Base-by-base conservation (phyloP, 2,329 filamentous ascomycete species). In the Karstenula rhodostoma region DNA sequence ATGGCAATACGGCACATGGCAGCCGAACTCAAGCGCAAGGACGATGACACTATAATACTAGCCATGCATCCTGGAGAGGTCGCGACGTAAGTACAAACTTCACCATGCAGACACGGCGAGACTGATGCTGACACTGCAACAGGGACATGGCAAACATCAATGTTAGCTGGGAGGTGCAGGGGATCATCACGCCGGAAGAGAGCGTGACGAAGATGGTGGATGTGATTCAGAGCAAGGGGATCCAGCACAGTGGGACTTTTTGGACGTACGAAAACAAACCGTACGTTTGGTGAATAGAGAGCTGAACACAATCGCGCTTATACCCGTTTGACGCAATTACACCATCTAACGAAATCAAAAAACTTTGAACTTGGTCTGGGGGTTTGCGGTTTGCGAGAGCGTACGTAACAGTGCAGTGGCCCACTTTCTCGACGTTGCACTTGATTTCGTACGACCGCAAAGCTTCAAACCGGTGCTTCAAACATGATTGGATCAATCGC, bases 31-130 rank as follows among this genome's bases (percentile, higher is more conserved):
- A 81, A 83, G 67, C 74, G 84, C 42, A 82, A 83, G 61, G 80
- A 80, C 33, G 80, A 80, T 51, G 72, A 79, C 48, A 85, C 83
- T 0, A 79, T 82, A 19, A 77, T 87, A 6, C 67, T 87, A 37
- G 84, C 84, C 6, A 78, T 87, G 71, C 85, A 87, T 74, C 85
- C 85, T 0, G 85, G 85, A 7, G 85, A 87, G 68, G 85, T 87
- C 0, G 76, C 78, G 43, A 87, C 83, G 69, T 82, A 65, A 70
- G 77, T 65, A 13, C 22, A 8, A 27, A 40, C 13, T 4, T n/a
- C 17, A 13, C 2, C 7, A 3, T 29, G 23, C 4, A 10, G n/a
- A 8, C 12, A 9, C 23, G 35, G 35, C 5, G 35, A 2, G 35
- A 4, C 17, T 4, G 17, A 15, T 19, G 17, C 49, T 64, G 43